Evolutionary conservation across 2,329 filamentous ascomycete species (phyloP), one percentile per base, ranked within the genome.

Genomic region (Chrysoporthe cubensis): DNA sequence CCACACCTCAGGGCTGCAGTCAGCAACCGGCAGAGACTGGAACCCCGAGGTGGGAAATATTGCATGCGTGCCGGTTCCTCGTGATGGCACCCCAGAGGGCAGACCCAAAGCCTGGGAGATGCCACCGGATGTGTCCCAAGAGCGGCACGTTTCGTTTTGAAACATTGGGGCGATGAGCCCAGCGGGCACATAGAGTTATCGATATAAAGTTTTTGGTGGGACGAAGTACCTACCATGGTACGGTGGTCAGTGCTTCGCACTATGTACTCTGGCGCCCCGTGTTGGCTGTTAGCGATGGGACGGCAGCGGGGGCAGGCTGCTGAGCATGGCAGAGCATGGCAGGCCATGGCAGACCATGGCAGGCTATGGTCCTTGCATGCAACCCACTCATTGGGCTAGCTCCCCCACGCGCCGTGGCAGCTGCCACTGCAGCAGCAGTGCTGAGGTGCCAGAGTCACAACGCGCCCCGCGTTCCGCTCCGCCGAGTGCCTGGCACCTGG

Each of bases 1-100:
- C 32, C 62, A 52, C 54, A 57, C 54, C 54, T 40, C 54, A 34
- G 54, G 54, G 18, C 57, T 68, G 57, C 66, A 65, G 62, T 62
- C 62, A 65, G 62, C 66, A 50, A 44, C 56, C 21, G 42, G 62
- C 18, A 57, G 34, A 54, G 50, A 32, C 32, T 26, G 32, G 26
- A 54, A 40, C 9, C 50, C 26, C 50, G 13, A 26, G 3, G 21
- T 34, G 14, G 11, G 32, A 34, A 14, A 34, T 34, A 13, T 34
- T 13, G 21, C 32, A 16, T 54, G 26, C 13, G 32, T 54, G 50
- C 26, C 9, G 14, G 14, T 32, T 26, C n/a, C 48, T 52, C 11
- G 48, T 32, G 21, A 52, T 52, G 48, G 11, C 2, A 11, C 48
- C 13, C 4, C 14, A 32, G 4, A 34, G 4, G 26, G 2, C 4